phyloP scores from a whole-genome alignment of 768 basidiomycete genomes.

The Pleurotus pulmonarius region DNA sequence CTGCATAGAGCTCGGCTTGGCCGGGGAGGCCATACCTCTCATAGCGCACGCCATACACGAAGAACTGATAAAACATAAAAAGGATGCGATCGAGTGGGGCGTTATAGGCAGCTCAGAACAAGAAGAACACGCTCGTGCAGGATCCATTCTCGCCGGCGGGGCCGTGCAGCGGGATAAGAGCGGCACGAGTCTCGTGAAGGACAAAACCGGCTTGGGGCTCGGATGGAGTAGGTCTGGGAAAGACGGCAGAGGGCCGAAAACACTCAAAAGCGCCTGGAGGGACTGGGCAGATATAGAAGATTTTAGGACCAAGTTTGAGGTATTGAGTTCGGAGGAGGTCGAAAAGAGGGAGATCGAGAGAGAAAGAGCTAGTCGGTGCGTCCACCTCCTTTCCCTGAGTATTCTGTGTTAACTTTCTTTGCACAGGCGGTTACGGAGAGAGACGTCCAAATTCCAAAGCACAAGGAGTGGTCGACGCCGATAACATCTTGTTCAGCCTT shows the following conservation, averaged over 20 bases:
- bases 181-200: constrained; percentile 61
- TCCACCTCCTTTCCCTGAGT: constrained; percentile 2
- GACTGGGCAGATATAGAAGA: constrained; percentile 94
- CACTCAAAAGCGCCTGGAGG: constrained; percentile 85
- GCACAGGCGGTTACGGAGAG: constrained; percentile 54
- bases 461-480: constrained; percentile 33
- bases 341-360: constrained; percentile 86
- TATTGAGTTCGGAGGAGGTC: constrained; percentile 86
- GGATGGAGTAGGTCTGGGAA: constrained; percentile 75
- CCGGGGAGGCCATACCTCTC: constrained; percentile 84
- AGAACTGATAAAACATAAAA: constrained; percentile 92
- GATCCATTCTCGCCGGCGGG: constrained; percentile 22
- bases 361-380: constrained; percentile 73
- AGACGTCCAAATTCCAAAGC: constrained; percentile 65
- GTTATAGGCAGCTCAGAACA: constrained; percentile 55
- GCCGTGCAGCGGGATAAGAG: constrained; percentile 40
- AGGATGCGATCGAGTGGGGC: constrained; percentile 93
- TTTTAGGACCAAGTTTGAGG: constrained; percentile 84
- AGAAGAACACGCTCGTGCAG: constrained; percentile 24
- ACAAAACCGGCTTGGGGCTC: constrained; percentile 78
- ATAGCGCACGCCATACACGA: constrained; percentile 94
- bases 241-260: constrained; percentile 77
- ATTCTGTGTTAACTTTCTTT: constrained; percentile 10
- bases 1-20: constrained; percentile 81
- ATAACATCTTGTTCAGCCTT: constrained; percentile 17